Conservation (phyloP, 2,329 filamentous ascomycete species). For the Pleochaeta shiraiana region DNA sequence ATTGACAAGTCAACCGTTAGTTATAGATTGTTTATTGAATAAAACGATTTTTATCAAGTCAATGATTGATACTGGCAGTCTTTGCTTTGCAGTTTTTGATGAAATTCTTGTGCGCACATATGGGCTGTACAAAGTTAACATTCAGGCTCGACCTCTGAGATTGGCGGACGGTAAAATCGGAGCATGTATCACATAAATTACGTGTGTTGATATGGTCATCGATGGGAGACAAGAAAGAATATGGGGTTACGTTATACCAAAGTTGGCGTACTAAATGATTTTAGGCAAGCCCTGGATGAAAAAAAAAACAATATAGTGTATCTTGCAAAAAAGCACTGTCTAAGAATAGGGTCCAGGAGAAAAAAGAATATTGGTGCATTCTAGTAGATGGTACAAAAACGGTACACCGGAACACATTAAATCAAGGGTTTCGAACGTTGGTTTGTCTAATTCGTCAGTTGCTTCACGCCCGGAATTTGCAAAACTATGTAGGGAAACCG, state of each 20-base stretch:
- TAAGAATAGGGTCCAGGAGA: neutral
- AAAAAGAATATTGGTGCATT: neutral
- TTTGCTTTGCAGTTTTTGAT: slow-evolving; percentile 2
- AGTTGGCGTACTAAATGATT: neutral
- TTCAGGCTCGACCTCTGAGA: neutral
- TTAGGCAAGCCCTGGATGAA: slow-evolving; percentile 1
- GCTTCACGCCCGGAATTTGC: neutral
- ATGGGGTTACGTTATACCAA: neutral
- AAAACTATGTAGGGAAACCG: neutral
- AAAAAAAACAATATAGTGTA: neutral
- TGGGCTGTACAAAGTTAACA: neutral
- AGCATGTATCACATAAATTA: neutral
- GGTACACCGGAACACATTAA: neutral
- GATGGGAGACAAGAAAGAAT: neutral
- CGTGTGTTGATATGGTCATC: neutral
- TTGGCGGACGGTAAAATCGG: slow-evolving; percentile 3
- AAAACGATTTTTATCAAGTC: neutral
- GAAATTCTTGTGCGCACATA: slow-evolving; percentile 1
- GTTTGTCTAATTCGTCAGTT: neutral
- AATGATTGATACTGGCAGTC: neutral
- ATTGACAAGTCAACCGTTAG: neutral
- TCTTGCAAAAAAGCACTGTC: neutral
- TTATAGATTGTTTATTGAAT: neutral
- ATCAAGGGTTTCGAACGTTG: neutral
- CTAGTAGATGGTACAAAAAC: neutral